Percentiles rank a stretch among this genome's conserved stretches.
phyloP scores from a whole-genome alignment of 2,329 filamentous ascomycete species.

The Botrytis fabae region DNA sequence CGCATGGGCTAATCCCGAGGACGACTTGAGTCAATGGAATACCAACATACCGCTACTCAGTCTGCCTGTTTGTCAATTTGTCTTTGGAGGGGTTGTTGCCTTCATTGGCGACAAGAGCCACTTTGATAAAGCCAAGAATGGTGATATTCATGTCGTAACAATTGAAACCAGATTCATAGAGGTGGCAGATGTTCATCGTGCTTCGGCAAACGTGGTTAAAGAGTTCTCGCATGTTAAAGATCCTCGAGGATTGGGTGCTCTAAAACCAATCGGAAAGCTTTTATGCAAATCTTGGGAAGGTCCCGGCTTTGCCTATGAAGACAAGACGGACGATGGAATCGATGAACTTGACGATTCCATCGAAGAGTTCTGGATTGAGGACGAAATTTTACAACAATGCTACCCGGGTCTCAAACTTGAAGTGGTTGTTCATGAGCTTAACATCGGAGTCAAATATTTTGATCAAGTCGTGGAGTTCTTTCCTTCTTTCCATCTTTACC shows the following conservation, averaged over 20 bases:
- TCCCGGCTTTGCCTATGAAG: slow-evolving; percentile 32
- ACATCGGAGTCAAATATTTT: slow-evolving; percentile 63
- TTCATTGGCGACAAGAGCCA: slow-evolving; percentile 42
- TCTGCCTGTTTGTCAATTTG: slow-evolving; percentile 45
- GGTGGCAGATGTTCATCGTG: slow-evolving; percentile 53
- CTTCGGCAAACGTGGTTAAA: slow-evolving; percentile 45
- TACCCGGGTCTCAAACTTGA: slow-evolving; percentile 65
- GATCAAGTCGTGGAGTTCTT: slow-evolving; percentile 56
- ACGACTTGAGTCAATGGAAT: slow-evolving; percentile 28
- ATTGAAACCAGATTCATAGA: slow-evolving; percentile 60
- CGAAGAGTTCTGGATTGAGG: slow-evolving; percentile 67
- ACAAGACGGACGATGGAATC: slow-evolving; percentile 34
- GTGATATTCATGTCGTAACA: slow-evolving; percentile 45
- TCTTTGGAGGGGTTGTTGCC: slow-evolving; percentile 49
- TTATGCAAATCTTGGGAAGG: slow-evolving; percentile 48
- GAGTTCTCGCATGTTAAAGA: slow-evolving; percentile 49
- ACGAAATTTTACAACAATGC: slow-evolving; percentile 56
- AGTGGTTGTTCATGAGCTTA: slow-evolving; percentile 55
- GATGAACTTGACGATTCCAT: slow-evolving; percentile 43
- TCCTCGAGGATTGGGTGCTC: slow-evolving; percentile 37
- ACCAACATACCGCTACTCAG: slow-evolving; percentile 28
- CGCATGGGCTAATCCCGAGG: slow-evolving; percentile 32
- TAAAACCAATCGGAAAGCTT: slow-evolving; percentile 49
- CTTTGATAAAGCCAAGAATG: slow-evolving; percentile 38
- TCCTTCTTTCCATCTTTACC: slow-evolving; percentile 62